Percentiles rank a stretch among this genome's conserved stretches.
phyloP scores from a whole-genome alignment of 495 filamentous ascomycete genomes.

The Penicillium paradoxum region DNA sequence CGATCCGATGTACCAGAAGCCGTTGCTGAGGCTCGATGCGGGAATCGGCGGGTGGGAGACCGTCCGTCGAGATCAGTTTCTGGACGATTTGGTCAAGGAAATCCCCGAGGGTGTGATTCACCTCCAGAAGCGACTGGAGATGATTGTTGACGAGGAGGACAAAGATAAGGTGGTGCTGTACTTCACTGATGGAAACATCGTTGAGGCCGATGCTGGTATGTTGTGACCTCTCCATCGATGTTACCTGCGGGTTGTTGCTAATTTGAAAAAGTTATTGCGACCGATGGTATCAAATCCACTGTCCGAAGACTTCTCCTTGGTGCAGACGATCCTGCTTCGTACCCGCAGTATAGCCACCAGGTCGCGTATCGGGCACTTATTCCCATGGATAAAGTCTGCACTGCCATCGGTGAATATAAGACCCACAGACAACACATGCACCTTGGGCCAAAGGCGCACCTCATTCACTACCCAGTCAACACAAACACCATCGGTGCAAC shows the following conservation, averaged over 20 bases:
- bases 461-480: slow-evolving; percentile 42
- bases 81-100: slow-evolving; percentile 51
- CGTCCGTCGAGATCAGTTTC: slow-evolving; percentile 52
- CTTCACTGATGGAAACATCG: slow-evolving; percentile 53
- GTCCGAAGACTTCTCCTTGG: slow-evolving; percentile 44
- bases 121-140: slow-evolving; percentile 36
- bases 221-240: neutral
- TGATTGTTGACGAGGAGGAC: slow-evolving; percentile 18
- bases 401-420: slow-evolving; percentile 37
- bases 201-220: slow-evolving; percentile 46
- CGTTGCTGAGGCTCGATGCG: slow-evolving; percentile 12
- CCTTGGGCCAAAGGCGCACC: slow-evolving; percentile 39
- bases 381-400: slow-evolving; percentile 39
- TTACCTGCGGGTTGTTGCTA: neutral
- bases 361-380: slow-evolving; percentile 51
- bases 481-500: slow-evolving; percentile 44
- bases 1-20: slow-evolving; percentile 6
- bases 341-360: slow-evolving; percentile 48
- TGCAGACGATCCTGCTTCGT: slow-evolving; percentile 30
- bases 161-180: slow-evolving; percentile 34
- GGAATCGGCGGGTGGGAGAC: slow-evolving; percentile 34
- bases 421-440: slow-evolving; percentile 40
- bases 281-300: slow-evolving; percentile 55
- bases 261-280: slow-evolving; percentile 37
- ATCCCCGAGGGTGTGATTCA: slow-evolving; percentile 43